A percentile compares a stretch with the other conserved stretches of the same genome.
phyloP scores from a whole-genome alignment of 176 grass and related monocot genomes.

The Aegilops bicornis region DNA sequence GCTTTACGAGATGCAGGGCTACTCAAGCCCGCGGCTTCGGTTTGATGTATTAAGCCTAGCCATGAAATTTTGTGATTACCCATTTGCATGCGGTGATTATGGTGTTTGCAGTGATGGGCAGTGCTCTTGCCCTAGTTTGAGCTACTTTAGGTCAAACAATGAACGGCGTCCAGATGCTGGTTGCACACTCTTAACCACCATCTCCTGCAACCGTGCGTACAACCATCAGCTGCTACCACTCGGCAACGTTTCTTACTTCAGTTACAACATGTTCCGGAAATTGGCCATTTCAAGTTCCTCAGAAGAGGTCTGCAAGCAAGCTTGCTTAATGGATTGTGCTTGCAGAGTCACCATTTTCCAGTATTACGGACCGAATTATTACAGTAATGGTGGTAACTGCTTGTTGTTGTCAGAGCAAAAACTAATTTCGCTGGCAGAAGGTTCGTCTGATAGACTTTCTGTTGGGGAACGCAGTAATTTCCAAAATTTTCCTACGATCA shows the following conservation, averaged over 20 bases:
- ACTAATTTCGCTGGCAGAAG: constrained; percentile 5
- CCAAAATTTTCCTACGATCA: no score
- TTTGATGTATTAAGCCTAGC: background rate
- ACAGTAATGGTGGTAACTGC: background rate
- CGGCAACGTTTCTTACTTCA: constrained; percentile 30
- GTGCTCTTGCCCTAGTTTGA: constrained; percentile 32
- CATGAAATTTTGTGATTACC: constrained; percentile 34
- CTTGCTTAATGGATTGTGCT: constrained; percentile 31
- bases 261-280: constrained; percentile 7
- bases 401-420: background rate
- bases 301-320: constrained; percentile 8
- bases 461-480: no score
- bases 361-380: background rate
- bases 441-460: background rate
- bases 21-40: background rate
- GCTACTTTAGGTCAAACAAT: constrained; percentile 19
- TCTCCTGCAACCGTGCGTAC: background rate
- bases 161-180: constrained; percentile 28
- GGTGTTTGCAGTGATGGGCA: constrained; percentile 33
- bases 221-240: constrained; percentile 18
- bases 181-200: constrained; percentile 17
- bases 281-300: background rate
- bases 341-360: constrained; percentile 26
- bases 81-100: constrained; percentile 30
- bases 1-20: background rate